Conservation (phyloP, 2,329 filamentous ascomycete species). For the Gnomoniopsis sp. region DNA sequence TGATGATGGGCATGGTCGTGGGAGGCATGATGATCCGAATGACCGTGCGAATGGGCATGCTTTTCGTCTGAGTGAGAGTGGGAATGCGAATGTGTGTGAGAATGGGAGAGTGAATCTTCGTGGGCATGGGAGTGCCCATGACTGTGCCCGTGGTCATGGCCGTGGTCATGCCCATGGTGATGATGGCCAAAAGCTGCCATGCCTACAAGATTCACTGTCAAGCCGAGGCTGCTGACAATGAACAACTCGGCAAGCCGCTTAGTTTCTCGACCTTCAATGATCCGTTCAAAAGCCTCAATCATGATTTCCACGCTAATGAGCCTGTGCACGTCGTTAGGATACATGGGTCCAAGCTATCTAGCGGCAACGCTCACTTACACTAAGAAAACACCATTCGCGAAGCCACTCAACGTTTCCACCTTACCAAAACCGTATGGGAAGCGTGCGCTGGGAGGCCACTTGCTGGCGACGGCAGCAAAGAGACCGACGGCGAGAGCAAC, state of each 20-base stretch:
- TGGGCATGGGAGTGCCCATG: conserved; percentile 28
- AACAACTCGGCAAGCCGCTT: conserved; percentile 83
- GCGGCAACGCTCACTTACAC: conserved; percentile 54
- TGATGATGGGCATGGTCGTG: conserved; percentile 51
- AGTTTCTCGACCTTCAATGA: conserved; percentile 80
- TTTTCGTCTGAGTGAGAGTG: conserved; percentile 76
- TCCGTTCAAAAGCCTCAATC: conserved; percentile 85
- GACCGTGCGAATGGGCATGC: conserved; percentile 36
- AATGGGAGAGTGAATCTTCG: conserved; percentile 41
- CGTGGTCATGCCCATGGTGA: conserved; percentile 48
- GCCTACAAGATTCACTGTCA: conserved; percentile 88
- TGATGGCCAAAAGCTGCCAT: conserved; percentile 79
- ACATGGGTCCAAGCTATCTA: not conserved
- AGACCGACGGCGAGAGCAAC: conserved; percentile 87
- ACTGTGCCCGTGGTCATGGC: conserved; percentile 18
- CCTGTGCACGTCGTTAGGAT: conserved; percentile 38
- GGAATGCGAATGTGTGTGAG: conserved; percentile 27
- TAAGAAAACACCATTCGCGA: conserved; percentile 92
- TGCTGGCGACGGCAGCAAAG: conserved; percentile 89
- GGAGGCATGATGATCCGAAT: conserved; percentile 30
- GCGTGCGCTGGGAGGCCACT: conserved; percentile 84
- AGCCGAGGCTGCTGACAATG: conserved; percentile 79
- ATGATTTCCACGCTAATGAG: conserved; percentile 95
- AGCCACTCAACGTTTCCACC: conserved; percentile 92
- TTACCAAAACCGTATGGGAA: conserved; percentile 97